Evolutionary conservation across 164 flowering plant genomes (phyloP), one percentile per base, ranked within the genome.

Genomic region (Sextonia rubra): DNA sequence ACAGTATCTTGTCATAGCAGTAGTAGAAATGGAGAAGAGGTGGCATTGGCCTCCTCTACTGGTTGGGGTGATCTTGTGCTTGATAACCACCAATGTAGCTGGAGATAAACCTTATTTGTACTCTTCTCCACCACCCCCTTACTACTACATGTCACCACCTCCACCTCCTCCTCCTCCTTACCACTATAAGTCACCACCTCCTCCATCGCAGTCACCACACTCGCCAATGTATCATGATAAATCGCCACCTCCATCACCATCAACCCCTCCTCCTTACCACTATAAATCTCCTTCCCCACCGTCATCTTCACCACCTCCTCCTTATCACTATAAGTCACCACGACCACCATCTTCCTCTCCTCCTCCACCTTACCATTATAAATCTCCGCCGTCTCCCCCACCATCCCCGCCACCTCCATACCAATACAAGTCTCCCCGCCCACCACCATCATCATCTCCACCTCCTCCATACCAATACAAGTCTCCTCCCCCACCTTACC

Each of bases 401-500:
- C 55, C 64, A 23, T 73, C 75, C 2, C 75, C 70, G 0, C 65
- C 66, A 4, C 75, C 70, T 22, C 70, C 70, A 47, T 73, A 52
- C 14, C 22, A 49, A 1, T 73, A 73, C 29, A 73, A 29, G 26
- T 73, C 75, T 1, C 70, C 75, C 17, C n/a, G n/a, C n/a, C 70
- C 75, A 1, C 70, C 75, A 27, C 70, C 75, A 18, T 65, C 69
- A 8, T 63, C 69, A 22, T 66, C 70, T 20, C 69, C 75, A 1
- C 75, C 70, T 3, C 75, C 75, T 49, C 49, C 69, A 8, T 73
- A 66, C 12, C n/a, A 65, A 11, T 73, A 73, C 24, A 65, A 65
- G 49, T 73, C 75, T 0, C 75, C 75, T 27, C 75, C 75, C 27
- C 70, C 75, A 12, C 75, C 75, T 1, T 52, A 55, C 17, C 70